Evolutionary conservation across 306 rosid genomes (phyloP), one percentile per base, ranked within the genome.

Genomic region (Prosopis cineraria): DNA sequence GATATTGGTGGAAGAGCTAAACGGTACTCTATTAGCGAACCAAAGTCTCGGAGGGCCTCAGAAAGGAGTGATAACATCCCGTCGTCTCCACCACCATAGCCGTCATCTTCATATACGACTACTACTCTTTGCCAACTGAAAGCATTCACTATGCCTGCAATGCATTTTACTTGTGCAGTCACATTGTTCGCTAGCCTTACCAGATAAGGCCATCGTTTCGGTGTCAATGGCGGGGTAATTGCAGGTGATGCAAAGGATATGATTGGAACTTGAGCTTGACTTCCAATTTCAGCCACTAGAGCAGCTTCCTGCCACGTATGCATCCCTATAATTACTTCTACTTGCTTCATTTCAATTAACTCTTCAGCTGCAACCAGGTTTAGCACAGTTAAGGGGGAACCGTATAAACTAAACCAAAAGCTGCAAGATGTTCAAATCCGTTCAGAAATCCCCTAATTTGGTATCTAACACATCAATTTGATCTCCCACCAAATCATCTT

Each of bases 1-100:
- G 84, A 75, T 70, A 66, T 37, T 9, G 91, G 84, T 10, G 96
- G 97, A 2, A 92, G 88, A 27, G 86, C 86, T 72, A 92, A 74
- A 55, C 83, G 90, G 59, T 83, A 72, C 68, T 90, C 96, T 34
- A 93, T 87, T 69, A 39, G 84, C 0, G 91, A 73, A 66, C 88
- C 89, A 29, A 74, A 55, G 1, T 69, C 80, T 78, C 81, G 90
- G 33, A 93, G 90, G 45, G 92, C 88, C 89, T 90, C 90, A 41
- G 86, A 85, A 64, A 93, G 77, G 66, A 85, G 81, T 41, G 85
- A 56, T 56, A 87, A 31, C 82, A 67, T 79, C 7, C 89, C 93
- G 14, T 76, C 78, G 74, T 88, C 87, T 33, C 50, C 72, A 5
- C 88, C 85, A 27, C 86, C 87, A 44, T 34, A 82, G 6, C 66